Evolutionary conservation across 2,329 filamentous ascomycete species (phyloP).

Genomic region (Xylariomycetidae sp.): DNA sequence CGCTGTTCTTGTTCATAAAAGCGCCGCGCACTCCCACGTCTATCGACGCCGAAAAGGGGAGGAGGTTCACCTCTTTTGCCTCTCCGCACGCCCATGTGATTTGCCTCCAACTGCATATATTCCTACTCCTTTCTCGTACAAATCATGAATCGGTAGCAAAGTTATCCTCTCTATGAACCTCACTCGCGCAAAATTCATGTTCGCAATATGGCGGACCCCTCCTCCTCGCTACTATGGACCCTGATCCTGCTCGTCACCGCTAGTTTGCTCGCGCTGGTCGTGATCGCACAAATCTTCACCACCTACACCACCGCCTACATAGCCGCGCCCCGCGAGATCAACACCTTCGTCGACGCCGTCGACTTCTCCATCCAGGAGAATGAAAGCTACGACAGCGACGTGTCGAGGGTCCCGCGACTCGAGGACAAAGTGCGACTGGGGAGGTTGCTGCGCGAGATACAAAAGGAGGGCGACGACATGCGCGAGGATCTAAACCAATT

Average conservation of each 20-base stretch:
- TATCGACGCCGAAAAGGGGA: too few relatives aligned
- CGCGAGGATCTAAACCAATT: slow-evolving; percentile 54
- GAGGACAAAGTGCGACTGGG: slow-evolving; percentile 59
- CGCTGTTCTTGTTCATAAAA: too few relatives aligned
- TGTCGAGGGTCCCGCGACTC: slow-evolving; percentile 51
- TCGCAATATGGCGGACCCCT: slow-evolving; percentile 41
- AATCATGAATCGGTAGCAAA: slow-evolving; percentile 12
- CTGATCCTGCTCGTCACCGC: slow-evolving; percentile 55
- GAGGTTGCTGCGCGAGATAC: slow-evolving; percentile 57
- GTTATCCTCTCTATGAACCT: slow-evolving; percentile 14
- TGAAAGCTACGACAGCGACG: slow-evolving; percentile 58
- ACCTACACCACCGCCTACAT: slow-evolving; percentile 53
- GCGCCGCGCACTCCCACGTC: too few relatives aligned
- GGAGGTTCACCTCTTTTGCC: slow-evolving; percentile 7
- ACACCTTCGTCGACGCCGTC: slow-evolving; percentile 53
- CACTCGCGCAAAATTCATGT: slow-evolving; percentile 10
- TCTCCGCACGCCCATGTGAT: too few relatives aligned
- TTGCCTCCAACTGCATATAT: slow-evolving; percentile 1
- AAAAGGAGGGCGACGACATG: slow-evolving; percentile 55
- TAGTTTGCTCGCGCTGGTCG: slow-evolving; percentile 49
- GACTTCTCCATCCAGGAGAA: slow-evolving; percentile 61
- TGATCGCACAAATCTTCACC: slow-evolving; percentile 47
- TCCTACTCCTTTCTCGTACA: slow-evolving; percentile 4
- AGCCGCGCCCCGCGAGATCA: slow-evolving; percentile 53
- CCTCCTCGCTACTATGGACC: slow-evolving; percentile 50